Percentiles rank a stretch among this genome's conserved stretches.
These are phyloP conservation scores for Trichothecium sympodiale DNA, from an alignment of 2,329 filamentous ascomycete species.

Conservation along the genomic window DNA sequence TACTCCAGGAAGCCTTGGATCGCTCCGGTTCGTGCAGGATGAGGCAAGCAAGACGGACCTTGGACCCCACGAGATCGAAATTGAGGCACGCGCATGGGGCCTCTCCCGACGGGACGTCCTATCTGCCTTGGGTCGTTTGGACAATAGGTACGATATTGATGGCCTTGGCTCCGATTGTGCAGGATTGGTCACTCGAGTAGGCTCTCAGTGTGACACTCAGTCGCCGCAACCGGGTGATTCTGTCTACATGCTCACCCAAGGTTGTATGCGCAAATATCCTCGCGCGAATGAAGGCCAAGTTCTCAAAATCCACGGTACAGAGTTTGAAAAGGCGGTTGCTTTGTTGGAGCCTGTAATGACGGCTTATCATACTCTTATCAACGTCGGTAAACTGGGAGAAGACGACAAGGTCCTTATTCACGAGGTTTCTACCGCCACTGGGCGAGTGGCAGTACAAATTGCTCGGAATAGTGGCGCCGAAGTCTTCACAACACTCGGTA, in stretches of 20 bases:
- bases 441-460: constrained; percentile 20
- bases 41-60: background rate
- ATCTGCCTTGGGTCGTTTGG: constrained; percentile 1
- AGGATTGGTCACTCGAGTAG: constrained; percentile 1
- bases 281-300: background rate
- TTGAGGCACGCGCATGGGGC: constrained; percentile 3
- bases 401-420: constrained; percentile 18
- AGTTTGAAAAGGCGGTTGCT: background rate
- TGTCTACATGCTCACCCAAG: background rate
- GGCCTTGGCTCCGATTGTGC: constrained; percentile 1
- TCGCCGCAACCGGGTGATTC: background rate
- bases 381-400: constrained; percentile 14
- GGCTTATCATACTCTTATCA: constrained; percentile 1
- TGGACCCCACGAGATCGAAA: constrained; percentile 1
- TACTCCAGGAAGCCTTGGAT: background rate
- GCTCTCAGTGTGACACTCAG: constrained; percentile 2
- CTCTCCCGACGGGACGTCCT: constrained; percentile 1
- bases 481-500: constrained; percentile 10
- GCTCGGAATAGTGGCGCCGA: constrained; percentile 13
- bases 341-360: background rate
- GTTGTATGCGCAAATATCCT: background rate
- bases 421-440: constrained; percentile 19
- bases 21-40: constrained; percentile 1
- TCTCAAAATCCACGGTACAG: background rate
- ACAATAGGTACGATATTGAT: background rate